Conservation (phyloP, 2,329 filamentous ascomycete genomes). For the Hypoxylon sp. region DNA sequence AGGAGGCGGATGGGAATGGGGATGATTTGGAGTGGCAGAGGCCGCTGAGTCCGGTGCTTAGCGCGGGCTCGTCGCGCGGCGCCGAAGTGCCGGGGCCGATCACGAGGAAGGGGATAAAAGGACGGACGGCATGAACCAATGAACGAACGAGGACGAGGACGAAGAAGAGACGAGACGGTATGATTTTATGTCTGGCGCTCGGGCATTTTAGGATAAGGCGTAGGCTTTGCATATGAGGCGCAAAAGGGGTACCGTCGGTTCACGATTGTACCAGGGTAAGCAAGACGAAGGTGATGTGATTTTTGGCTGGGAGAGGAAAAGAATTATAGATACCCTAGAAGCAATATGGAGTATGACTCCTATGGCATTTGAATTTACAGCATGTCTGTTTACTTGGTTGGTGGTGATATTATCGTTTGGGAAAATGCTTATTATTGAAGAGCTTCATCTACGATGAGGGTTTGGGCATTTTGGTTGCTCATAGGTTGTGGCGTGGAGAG, state of each 20-base stretch:
- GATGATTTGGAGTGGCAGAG: slow-evolving; percentile 22
- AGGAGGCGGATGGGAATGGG: slow-evolving; percentile 1
- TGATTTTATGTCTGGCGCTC: background rate
- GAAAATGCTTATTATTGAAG: too few relatives aligned
- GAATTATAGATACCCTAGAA: slow-evolving; percentile 38
- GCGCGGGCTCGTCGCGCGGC: slow-evolving; percentile 23
- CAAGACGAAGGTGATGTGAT: slow-evolving; percentile 23
- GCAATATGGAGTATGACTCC: slow-evolving; percentile 30
- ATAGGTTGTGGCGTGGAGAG: too few relatives aligned
- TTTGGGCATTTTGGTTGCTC: too few relatives aligned
- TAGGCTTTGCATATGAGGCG: slow-evolving; percentile 7
- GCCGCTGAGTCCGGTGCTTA: slow-evolving; percentile 28
- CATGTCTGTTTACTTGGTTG: slow-evolving; percentile 2
- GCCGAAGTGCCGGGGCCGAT: slow-evolving; percentile 7
- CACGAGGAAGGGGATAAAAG: slow-evolving; percentile 25
- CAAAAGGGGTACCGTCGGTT: slow-evolving; percentile 6
- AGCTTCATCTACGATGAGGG: too few relatives aligned
- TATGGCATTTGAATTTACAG: slow-evolving; percentile 27
- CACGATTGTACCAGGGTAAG: background rate
- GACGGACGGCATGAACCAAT: slow-evolving; percentile 28
- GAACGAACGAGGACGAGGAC: background rate
- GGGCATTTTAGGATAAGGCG: slow-evolving; percentile 11
- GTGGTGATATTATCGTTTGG: background rate
- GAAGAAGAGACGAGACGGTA: background rate
- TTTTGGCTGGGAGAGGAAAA: slow-evolving; percentile 13